Percentiles rank a stretch among this genome's conserved stretches.
phyloP scores from a whole-genome alignment of 129 eudicot genomes.

The Artemisia argyi region DNA sequence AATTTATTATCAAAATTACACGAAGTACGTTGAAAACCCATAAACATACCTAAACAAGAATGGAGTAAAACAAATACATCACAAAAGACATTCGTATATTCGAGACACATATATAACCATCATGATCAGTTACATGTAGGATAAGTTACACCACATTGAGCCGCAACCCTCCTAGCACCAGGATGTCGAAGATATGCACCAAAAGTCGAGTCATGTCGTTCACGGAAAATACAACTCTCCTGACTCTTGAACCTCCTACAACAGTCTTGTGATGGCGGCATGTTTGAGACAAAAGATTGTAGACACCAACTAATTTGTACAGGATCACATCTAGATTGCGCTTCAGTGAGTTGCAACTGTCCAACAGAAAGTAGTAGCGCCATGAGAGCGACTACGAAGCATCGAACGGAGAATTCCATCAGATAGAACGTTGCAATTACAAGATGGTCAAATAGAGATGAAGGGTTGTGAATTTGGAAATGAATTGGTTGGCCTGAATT shows the following conservation, averaged over 20 bases:
- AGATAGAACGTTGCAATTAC: not conserved
- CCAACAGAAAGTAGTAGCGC: slow-evolving; percentile 14
- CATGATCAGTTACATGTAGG: slow-evolving; percentile 20
- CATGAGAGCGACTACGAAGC: not conserved
- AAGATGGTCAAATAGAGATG: not conserved
- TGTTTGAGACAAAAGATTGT: slow-evolving; percentile 28
- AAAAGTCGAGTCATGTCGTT: slow-evolving; percentile 27
- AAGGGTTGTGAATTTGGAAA: slow-evolving; percentile 9
- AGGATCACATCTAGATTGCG: slow-evolving; percentile 23
- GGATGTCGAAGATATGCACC: slow-evolving; percentile 30
- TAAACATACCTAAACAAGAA: too few relatives aligned
- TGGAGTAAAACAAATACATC: too few relatives aligned
- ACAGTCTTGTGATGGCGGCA: slow-evolving; percentile 23
- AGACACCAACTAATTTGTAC: slow-evolving; percentile 36
- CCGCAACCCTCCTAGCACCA: slow-evolving; percentile 32
- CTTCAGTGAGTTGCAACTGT: slow-evolving; percentile 13
- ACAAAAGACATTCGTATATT: too few relatives aligned
- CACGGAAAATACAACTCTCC: slow-evolving; percentile 27
- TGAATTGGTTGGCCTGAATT: not conserved
- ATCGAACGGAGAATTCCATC: slow-evolving; percentile 17
- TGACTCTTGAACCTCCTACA: slow-evolving; percentile 24
- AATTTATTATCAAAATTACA: too few relatives aligned
- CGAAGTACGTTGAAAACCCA: too few relatives aligned
- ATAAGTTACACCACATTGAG: slow-evolving; percentile 21
- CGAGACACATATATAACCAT: too few relatives aligned